These are phyloP conservation scores for Coniochaeta ligniaria DNA, from an alignment of 2,329 filamentous ascomycete species.

Conservation along the genomic window DNA sequence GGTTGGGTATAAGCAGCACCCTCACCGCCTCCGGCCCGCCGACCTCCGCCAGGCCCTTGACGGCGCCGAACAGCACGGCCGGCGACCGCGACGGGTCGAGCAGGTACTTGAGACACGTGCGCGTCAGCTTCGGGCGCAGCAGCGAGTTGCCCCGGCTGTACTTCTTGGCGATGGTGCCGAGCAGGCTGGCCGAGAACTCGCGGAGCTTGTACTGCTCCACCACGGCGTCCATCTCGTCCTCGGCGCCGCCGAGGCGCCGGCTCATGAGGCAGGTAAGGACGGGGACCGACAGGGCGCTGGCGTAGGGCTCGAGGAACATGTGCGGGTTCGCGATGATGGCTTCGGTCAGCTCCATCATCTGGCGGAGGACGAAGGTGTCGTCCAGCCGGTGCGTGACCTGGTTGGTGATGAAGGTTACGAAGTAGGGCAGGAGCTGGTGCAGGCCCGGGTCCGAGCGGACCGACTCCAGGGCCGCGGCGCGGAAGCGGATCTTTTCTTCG, in stretches of 20 bases:
- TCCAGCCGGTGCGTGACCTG: constrained; percentile 93
- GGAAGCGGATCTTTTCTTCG: constrained; percentile 63
- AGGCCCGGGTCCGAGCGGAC: constrained; percentile 84
- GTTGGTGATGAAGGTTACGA: constrained; percentile 90
- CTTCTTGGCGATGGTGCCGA: constrained; percentile 71
- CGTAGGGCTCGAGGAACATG: constrained; percentile 63
- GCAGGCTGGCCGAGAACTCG: constrained; percentile 74
- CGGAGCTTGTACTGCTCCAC: constrained; percentile 71
- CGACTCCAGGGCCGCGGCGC: constrained; percentile 77
- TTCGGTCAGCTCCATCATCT: constrained; percentile 86
- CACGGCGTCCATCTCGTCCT: constrained; percentile 42
- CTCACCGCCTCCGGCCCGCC: constrained; percentile 58
- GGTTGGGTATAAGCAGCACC: constrained; percentile 47
- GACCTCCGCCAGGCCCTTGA: constrained; percentile 71
- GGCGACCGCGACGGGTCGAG: constrained; percentile 79
- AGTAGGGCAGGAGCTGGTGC: constrained; percentile 93
- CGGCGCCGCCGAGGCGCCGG: constrained; percentile 62
- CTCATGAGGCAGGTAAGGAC: constrained; percentile 88
- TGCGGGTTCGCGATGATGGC: constrained; percentile 79
- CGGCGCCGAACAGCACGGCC: constrained; percentile 80
- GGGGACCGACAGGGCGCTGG: constrained; percentile 66
- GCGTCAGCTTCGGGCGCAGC: constrained; percentile 78
- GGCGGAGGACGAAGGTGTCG: constrained; percentile 78
- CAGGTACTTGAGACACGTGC: constrained; percentile 90
- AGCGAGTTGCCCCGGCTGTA: constrained; percentile 76